A percentile compares a stretch with the other conserved stretches of the same genome.
Conservation (phyloP, 768 basidiomycete species). For the Stropharia rugosoannulata region DNA sequence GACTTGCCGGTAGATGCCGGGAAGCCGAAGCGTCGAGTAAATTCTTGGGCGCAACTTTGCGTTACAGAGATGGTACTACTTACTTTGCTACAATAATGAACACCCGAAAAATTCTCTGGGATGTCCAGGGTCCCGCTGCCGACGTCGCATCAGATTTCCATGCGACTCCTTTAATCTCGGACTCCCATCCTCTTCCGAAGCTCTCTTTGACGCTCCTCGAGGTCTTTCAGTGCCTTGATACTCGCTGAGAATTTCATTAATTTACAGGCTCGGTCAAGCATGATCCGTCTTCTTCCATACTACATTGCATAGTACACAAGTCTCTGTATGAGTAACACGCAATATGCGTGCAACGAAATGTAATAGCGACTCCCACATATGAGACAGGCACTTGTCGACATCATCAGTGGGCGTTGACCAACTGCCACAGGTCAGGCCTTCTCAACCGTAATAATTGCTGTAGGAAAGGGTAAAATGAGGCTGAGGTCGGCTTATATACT, state of each 20-base stretch:
- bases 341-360: too few relatives aligned
- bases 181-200: neutral
- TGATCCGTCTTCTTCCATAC: neutral
- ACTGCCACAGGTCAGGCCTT: neutral
- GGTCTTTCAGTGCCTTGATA: neutral
- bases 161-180: slow-evolving; percentile 9
- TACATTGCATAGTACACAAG: neutral
- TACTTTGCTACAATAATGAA: neutral
- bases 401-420: neutral
- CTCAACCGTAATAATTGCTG: slow-evolving; percentile 10
- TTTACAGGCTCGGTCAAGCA: neutral
- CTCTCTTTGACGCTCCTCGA: neutral
- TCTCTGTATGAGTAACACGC: neutral
- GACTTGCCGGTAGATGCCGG: neutral
- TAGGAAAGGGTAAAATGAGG: neutral
- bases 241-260: neutral
- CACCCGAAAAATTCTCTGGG: neutral
- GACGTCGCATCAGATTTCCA: slow-evolving; percentile 2
- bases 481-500: neutral
- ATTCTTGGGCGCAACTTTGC: neutral
- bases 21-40: neutral
- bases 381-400: neutral
- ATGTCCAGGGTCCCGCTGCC: slow-evolving; percentile 3
- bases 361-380: neutral
- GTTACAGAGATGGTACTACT: neutral